These are phyloP conservation scores for Nasturtium officinale DNA, from an alignment of 345 rosid genomes.

Conservation along the genomic window DNA sequence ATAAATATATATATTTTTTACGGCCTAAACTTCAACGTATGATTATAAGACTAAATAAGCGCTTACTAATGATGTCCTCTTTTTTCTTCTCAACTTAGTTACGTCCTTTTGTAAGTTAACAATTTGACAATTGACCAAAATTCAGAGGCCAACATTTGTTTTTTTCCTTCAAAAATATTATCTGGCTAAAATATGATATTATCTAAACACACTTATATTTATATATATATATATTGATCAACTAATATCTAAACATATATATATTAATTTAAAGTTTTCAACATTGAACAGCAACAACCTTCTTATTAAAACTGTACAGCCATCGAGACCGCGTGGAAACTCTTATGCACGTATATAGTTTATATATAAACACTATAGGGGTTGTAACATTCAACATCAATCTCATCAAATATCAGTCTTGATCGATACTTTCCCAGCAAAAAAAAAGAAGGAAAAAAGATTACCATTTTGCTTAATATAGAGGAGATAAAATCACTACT, in stretches of 20 bases:
- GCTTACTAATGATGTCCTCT: conserved; percentile 7
- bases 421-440: neutral
- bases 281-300: neutral
- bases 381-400: conserved; percentile 26
- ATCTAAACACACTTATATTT: too few species aligned
- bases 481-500: neutral
- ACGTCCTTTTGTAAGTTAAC: neutral
- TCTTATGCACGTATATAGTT: conserved; percentile 3
- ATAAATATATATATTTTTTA: too few species aligned
- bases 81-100: neutral
- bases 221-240: too few species aligned
- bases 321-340: neutral
- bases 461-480: neutral
- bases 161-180: neutral
- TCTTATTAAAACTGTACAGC: neutral
- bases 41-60: conserved; percentile 9
- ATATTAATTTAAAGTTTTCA: conserved; percentile 1
- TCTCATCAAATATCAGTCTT: conserved; percentile 10
- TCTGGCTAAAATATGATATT: conserved; percentile 1
- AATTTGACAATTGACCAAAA: conserved; percentile 31
- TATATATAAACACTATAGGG: conserved; percentile 18
- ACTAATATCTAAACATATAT: neutral
- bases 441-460: neutral
- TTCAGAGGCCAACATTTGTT: neutral
- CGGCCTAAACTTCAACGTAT: neutral